A percentile compares a stretch with the other conserved stretches of the same genome.
phyloP scores from a whole-genome alignment of 495 filamentous ascomycete species.

The Penicillium turbatum region DNA sequence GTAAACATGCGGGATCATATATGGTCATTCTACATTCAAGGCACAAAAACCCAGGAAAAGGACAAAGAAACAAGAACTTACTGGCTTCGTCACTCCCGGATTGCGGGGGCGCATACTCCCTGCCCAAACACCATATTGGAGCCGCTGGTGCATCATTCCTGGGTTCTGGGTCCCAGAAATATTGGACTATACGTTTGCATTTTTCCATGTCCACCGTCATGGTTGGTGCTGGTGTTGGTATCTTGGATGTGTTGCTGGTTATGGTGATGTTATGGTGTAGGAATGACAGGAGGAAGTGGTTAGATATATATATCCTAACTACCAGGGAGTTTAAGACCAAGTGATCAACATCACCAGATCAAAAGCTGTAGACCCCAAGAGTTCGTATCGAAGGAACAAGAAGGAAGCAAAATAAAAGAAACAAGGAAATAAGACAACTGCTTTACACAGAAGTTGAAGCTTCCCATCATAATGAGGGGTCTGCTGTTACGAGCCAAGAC shows the following conservation, averaged over 20 bases:
- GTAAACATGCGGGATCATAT: not conserved
- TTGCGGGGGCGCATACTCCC: slow-evolving; percentile 52
- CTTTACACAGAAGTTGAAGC: not conserved
- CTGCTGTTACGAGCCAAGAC: slow-evolving; percentile 6
- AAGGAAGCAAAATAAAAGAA: not conserved
- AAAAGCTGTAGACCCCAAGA: not conserved
- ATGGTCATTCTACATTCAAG: not conserved
- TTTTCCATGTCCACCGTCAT: slow-evolving; percentile 60
- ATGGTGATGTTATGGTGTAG: not conserved
- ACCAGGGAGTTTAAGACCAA: not conserved
- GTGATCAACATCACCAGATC: not conserved
- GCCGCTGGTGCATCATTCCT: slow-evolving; percentile 67
- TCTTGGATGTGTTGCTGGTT: not conserved
- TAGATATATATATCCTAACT: slow-evolving; percentile 3
- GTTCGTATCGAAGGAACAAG: no score
- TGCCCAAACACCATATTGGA: slow-evolving; percentile 86
- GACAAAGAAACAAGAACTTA: slow-evolving; percentile 8
- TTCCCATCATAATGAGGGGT: not conserved
- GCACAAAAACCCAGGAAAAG: no score
- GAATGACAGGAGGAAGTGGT: not conserved
- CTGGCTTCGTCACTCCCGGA: slow-evolving; percentile 16
- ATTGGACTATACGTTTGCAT: slow-evolving; percentile 81
- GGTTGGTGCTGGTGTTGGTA: not conserved
- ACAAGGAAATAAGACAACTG: not conserved
- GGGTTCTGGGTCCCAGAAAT: slow-evolving; percentile 93